Base-by-base conservation (phyloP, 2,329 filamentous ascomycete species). In the Aspergillus aculeatus region DNA sequence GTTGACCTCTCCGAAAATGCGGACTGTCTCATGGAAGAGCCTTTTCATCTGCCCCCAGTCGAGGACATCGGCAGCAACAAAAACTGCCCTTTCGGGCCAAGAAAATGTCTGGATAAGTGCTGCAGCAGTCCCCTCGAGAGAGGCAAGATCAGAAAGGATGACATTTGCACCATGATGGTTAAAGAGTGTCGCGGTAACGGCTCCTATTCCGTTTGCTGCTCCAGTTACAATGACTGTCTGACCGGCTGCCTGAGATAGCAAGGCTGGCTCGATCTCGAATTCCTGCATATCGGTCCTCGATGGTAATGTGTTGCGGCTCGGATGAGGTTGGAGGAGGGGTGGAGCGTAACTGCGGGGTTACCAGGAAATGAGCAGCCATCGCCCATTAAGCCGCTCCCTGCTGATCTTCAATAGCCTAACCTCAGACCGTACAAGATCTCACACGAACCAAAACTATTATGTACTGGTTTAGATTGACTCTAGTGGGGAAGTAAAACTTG, bases 151-250 rank as follows among this genome's bases (percentile, higher is more conserved):
- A 4, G 77, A 73, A 23, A 81, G 70, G 5, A 78, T 67, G 3
- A 78, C 72, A 21, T 78, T 78, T 38, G 73, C 77, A 16, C 75
- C 75, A 16, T 72, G 64, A 2, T 62, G 51, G 60, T 77, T 68
- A 67, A 76, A 77, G 12, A 73, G 59, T 14, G 66, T 66, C 24
- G 75, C 72, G n/a, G 73, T 78, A 63, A 74, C 75, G 1, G 73
- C 73, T 16, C 78, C 77, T 50, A 81, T 80, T 31, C 76, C 78
- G 4, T 72, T 68, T 3, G 77, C 77, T 23, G 71, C 73, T 9
- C 78, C 77, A 2, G 77, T 79, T 47, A 80, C 68, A 35, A 80
- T 68, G 19, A 74, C 71, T 5, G 76, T 78, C 64, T 75, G 77
- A 23, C 65, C 60, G 9, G 62, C 12, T 23, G 56, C 61, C 7